These are phyloP conservation scores for Cryptosporidium viatorum DNA, from an alignment of 169 alveolate genomes.

Conservation along the genomic window DNA sequence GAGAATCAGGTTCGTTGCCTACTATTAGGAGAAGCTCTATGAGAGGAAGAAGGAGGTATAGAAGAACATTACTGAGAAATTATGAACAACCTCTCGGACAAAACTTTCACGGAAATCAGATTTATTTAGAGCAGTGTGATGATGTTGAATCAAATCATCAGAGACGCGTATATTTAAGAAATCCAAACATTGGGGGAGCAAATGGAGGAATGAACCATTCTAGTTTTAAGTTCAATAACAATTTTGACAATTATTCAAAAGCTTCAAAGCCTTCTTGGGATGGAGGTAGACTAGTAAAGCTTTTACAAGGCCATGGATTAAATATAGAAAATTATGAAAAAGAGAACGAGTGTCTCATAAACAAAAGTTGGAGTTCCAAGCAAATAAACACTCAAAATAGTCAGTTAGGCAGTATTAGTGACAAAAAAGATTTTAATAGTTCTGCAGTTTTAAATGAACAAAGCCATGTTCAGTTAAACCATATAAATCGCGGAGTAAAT, in stretches of 20 bases:
- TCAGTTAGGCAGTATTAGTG: neutral
- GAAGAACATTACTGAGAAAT: conserved; percentile 59
- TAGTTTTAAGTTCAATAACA: conserved; percentile 21
- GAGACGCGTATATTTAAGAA: conserved; percentile 49
- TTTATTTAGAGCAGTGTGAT: neutral
- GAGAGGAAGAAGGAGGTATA: conserved; percentile 72
- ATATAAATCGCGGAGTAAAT: neutral
- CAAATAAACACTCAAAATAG: neutral
- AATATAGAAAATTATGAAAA: conserved; percentile 54
- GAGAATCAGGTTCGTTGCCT: conserved; percentile 14
- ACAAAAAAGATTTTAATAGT: neutral
- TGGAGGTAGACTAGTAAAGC: conserved; percentile 70
- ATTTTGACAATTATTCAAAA: conserved; percentile 17
- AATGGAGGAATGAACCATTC: neutral
- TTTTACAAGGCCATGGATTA: conserved; percentile 72
- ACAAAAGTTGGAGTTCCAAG: conserved; percentile 40
- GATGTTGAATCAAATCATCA: conserved; percentile 12
- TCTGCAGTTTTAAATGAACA: neutral
- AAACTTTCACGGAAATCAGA: neutral
- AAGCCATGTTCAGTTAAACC: neutral
- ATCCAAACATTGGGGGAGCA: neutral
- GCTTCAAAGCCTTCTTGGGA: conserved; percentile 72
- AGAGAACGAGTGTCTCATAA: neutral
- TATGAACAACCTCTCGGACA: conserved; percentile 40
- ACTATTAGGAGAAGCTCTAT: conserved; percentile 44